A percentile compares a stretch with the other conserved stretches of the same genome.
These are phyloP conservation scores for Eruca vesicaria DNA, from an alignment of 441 rosid genomes.

Conservation along the genomic window DNA sequence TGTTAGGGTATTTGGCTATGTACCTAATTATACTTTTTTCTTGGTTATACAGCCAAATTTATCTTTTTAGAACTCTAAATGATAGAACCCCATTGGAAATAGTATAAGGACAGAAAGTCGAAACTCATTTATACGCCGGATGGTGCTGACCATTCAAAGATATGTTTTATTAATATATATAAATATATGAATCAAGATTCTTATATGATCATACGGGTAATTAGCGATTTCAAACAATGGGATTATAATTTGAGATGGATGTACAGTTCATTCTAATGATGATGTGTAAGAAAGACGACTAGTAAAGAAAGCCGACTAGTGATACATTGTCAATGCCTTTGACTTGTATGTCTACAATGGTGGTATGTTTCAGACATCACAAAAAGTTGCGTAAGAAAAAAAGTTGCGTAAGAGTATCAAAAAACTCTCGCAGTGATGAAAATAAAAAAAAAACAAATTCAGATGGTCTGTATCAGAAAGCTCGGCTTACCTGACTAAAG, in stretches of 20 bases:
- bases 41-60: no score
- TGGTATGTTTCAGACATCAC: background rate
- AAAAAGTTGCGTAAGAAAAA: background rate
- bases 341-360: slow-evolving; percentile 1
- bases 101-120: background rate
- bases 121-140: slow-evolving; percentile 7
- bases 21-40: no score
- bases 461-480: background rate
- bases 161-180: slow-evolving; percentile 12
- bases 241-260: background rate
- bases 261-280: background rate
- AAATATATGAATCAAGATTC: background rate
- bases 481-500: background rate
- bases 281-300: no score
- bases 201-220: slow-evolving; percentile 26
- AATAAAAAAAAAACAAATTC: background rate
- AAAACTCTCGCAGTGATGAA: background rate
- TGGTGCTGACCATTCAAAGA: slow-evolving; percentile 24
- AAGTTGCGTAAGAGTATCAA: background rate
- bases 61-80: no score
- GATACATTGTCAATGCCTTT: background rate
- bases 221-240: background rate
- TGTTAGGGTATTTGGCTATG: no score
- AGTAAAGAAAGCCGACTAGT: background rate
- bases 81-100: no score